These are phyloP conservation scores for Microcyclosporella mali DNA, from an alignment of 2,329 filamentous ascomycete genomes.

Conservation along the genomic window DNA sequence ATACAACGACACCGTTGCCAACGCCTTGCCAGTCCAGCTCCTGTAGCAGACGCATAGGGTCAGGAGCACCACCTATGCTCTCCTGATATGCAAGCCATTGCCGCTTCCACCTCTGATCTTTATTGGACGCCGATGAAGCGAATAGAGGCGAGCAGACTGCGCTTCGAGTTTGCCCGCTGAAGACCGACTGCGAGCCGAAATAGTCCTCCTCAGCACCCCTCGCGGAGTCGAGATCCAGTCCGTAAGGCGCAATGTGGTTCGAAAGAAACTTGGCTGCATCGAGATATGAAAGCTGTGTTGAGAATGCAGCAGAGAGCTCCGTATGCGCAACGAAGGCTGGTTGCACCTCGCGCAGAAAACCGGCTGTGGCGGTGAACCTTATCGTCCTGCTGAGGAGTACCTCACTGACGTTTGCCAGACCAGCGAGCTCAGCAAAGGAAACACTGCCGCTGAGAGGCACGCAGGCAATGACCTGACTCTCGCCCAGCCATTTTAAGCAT, in stretches of 20 bases:
- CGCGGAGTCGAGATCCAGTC: not conserved
- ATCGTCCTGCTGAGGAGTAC: not conserved
- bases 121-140: not conserved
- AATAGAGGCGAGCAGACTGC: not conserved
- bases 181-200: not conserved
- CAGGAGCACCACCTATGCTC: not conserved
- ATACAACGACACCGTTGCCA: not conserved
- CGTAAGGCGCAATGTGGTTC: too few relatives aligned
- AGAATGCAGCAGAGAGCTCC: not conserved
- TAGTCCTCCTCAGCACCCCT: not conserved
- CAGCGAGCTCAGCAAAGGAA: conserved; percentile 37
- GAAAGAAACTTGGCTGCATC: conserved; percentile 1
- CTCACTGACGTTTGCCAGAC: conserved; percentile 37
- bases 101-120: not conserved
- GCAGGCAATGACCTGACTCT: conserved; percentile 42
- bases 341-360: not conserved
- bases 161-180: not conserved
- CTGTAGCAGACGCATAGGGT: not conserved
- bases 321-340: not conserved
- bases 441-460: conserved; percentile 38
- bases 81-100: not conserved
- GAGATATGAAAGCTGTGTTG: not conserved
- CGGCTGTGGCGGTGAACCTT: not conserved
- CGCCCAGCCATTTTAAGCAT: conserved; percentile 40
- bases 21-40: not conserved